Base-by-base conservation (phyloP, 495 filamentous ascomycete species). In the Glarea lozoyensis region DNA sequence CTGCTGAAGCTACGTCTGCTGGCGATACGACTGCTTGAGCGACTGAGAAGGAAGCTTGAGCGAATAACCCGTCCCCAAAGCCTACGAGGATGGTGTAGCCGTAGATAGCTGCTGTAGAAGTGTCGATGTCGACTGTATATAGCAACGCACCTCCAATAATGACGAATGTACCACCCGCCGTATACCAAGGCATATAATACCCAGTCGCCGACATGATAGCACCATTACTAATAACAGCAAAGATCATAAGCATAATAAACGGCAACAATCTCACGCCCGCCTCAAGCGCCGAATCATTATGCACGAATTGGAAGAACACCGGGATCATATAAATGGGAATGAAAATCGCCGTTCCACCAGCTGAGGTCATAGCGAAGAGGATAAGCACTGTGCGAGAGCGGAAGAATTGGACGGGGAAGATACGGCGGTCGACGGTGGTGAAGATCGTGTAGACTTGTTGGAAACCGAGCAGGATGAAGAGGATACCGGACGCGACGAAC, bases 151-250 rank as follows among this genome's bases (percentile, higher is more conserved):
- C 61, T 15, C 75, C 76, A n/a, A 73, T 52, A 2, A 74, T 31
- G 20, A 65, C 52, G 11, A 79, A 48, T 13, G 65, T 48, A 7
- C 72, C 73, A 1, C 65, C 68, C 1, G 64, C 37, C 3, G 75
- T 37, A 53, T 73, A 84, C 65, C 78, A 74, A 0, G 72, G 72
- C 64, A 73, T 72, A 55, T 83, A 83, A 45, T 69, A 66, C 2
- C 67, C 67, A 13, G 63, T 50, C 27, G 61, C 65, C 3, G 63
- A 56, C 45, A 84, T 66, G 15, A 77, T 43, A 3, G 57, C 61
- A 19, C 80, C 78, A 33, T 72, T 69, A 23, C 54, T 15, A 13
- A 79, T 56, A 37, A 60, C 65, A 32, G 60, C 53, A 43, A 64
- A 53, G 15, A 81, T 67, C 34, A 70, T 52, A 4, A 76, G 37